Percentiles rank a stretch among this genome's conserved stretches.
These are phyloP conservation scores for Zanthoxylum bungeanum DNA, from an alignment of 345 rosid species.

Conservation along the genomic window DNA sequence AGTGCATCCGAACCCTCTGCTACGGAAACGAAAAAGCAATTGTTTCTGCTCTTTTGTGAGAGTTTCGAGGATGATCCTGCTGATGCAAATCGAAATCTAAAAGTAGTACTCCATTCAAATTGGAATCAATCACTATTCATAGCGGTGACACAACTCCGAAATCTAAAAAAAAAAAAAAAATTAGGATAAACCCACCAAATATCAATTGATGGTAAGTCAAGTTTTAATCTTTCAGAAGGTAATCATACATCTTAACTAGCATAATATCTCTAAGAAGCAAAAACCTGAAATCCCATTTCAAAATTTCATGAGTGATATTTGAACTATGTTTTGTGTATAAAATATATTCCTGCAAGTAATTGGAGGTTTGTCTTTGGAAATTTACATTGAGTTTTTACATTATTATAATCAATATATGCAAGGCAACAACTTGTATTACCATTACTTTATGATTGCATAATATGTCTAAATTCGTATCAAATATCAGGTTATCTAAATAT, in stretches of 20 bases:
- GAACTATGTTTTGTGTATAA: not conserved
- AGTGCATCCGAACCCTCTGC: constrained; percentile 18
- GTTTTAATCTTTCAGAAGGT: no score
- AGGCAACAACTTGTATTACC: not conserved
- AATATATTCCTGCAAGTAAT: constrained; percentile 4
- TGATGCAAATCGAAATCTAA: constrained; percentile 10
- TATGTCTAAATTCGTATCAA: not conserved
- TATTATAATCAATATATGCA: not conserved
- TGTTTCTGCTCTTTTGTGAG: constrained; percentile 51
- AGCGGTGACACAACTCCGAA: constrained; percentile 22
- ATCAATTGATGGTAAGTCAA: constrained; percentile 1
- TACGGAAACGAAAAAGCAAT: no score
- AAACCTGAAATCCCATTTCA: constrained; percentile 11
- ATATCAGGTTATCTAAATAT: not conserved
- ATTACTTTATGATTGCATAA: not conserved
- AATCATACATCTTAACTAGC: not conserved
- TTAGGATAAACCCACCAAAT: constrained; percentile 22
- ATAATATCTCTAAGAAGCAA: constrained; percentile 2
- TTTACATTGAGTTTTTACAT: not conserved
- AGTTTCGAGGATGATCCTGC: constrained; percentile 23
- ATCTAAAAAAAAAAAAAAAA: constrained; percentile 39
- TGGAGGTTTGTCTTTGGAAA: not conserved
- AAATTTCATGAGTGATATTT: not conserved
- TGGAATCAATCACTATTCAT: no score
- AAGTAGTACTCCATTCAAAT: constrained; percentile 27